Base-by-base conservation (phyloP, 2,329 filamentous ascomycete genomes). In the Xylaria sp. region DNA sequence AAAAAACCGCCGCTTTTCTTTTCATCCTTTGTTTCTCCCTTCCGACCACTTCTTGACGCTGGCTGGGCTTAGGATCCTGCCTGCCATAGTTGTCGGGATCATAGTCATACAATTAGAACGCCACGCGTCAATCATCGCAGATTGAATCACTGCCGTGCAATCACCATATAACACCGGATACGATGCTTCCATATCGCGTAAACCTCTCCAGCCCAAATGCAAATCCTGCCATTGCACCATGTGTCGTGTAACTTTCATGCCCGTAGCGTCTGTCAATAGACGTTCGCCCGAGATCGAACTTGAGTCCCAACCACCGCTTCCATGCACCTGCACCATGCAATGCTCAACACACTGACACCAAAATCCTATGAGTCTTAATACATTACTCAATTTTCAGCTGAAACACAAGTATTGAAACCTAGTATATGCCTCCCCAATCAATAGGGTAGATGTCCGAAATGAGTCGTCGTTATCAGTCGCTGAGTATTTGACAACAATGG, bases 391-490 rank as follows among this genome's bases (percentile, higher is more conserved):
- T 54, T 71, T 71, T 70, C 67, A 72, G 70, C 60, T 66, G 67
- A 70, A 68, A 66, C 66, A 73, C 59, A 72, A 74, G 66, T 73
- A 75, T 71, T 69, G 65, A 71, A 68, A 52, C 67, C 66, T 56
- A 71, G 66, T 63, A 72, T 68, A 72, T 69, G 67, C 62, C 57
- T 72, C 66, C 69, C 73, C 57, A 67, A 61, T 66, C 62, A 64
- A 60, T 64, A 69, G 74, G 73, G 63, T 77, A 77, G 62, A 78
- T 78, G 65, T 72, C 68, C 69, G 74, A 77, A 73, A 78, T 78
- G 70, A 61, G 60, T 67, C 67, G 69, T 70, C 73, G 69, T 75
- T 71, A 71, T 72, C 70, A 75, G 69, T 65, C 70, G 66, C 76
- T 51, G 72, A 72, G 61, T 73, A 72, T 73, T 70, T 72, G 73